phyloP scores from a whole-genome alignment of 2,329 filamentous ascomycete genomes.

The Neonectria neomacrospora region DNA sequence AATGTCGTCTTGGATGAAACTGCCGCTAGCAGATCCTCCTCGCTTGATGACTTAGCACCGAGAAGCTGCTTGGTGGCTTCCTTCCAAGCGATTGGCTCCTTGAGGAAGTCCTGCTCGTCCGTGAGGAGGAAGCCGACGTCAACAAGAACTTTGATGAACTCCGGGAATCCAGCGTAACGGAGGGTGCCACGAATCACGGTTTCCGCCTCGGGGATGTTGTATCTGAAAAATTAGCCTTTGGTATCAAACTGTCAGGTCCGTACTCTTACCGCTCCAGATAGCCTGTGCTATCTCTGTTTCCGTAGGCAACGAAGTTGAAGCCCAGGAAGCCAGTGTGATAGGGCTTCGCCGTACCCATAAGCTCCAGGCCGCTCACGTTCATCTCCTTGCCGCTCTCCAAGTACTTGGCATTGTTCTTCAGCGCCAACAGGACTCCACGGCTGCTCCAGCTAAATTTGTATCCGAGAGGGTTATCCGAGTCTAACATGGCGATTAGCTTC shows the following conservation, averaged over 20 bases:
- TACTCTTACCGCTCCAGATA: conserved; percentile 79
- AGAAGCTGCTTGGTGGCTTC: conserved; percentile 84
- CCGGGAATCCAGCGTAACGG: conserved; percentile 88
- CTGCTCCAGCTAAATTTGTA: conserved; percentile 50
- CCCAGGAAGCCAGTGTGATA: conserved; percentile 74
- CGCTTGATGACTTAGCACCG: conserved; percentile 71
- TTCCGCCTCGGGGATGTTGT: conserved; percentile 92
- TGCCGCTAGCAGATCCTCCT: conserved; percentile 70
- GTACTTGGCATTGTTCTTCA: conserved; percentile 86
- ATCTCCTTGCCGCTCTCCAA: conserved; percentile 82
- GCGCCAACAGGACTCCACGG: conserved; percentile 86
- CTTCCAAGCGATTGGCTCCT: conserved; percentile 79
- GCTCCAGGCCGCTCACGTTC: conserved; percentile 70
- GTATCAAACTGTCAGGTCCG: neutral
- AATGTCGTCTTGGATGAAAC: conserved; percentile 65
- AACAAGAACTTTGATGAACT: conserved; percentile 88
- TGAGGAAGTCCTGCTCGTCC: conserved; percentile 71
- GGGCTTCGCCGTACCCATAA: conserved; percentile 89
- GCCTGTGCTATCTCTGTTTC: conserved; percentile 88
- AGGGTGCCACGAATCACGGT: conserved; percentile 86
- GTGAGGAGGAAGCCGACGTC: conserved; percentile 91
- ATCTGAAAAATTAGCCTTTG: neutral
- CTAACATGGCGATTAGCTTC: conserved; percentile 60
- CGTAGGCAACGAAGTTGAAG: conserved; percentile 90
- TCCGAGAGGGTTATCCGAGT: conserved; percentile 84